These are phyloP conservation scores for Cyberlindnera sargentensis DNA, from an alignment of 805 yeast species.

Conservation along the genomic window DNA sequence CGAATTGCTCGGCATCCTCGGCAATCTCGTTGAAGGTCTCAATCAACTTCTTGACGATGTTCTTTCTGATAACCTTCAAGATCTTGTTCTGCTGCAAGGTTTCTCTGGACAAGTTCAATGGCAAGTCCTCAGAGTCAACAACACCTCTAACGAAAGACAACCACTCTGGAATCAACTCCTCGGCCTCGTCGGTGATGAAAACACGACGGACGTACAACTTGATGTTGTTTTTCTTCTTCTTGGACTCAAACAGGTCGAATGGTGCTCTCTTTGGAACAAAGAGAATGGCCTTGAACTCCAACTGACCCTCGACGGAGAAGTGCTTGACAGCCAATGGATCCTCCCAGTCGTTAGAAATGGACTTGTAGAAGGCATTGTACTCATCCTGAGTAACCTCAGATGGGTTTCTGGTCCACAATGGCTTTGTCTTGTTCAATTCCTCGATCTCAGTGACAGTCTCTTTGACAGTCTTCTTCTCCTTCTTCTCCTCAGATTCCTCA, in stretches of 20 bases:
- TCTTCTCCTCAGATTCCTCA: constrained; percentile 54
- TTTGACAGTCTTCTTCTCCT: constrained; percentile 77
- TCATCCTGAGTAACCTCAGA: constrained; percentile 96
- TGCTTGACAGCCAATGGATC: constrained; percentile 99
- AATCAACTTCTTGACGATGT: constrained; percentile 95
- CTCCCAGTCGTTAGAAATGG: constrained; percentile 99
- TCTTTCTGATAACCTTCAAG: constrained; percentile 98
- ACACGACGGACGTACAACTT: constrained; percentile 99
- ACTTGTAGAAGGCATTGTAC: constrained; percentile 98
- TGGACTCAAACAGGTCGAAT: constrained; percentile 93
- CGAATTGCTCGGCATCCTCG: constrained; percentile 97
- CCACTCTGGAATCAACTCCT: constrained; percentile 99
- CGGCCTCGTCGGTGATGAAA: constrained; percentile 99
- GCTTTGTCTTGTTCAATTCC: constrained; percentile 98
- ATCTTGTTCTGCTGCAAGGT: constrained; percentile 99
- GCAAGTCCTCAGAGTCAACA: constrained; percentile 99
- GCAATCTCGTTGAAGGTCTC: constrained; percentile 99
- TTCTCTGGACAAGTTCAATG: constrained; percentile 99
- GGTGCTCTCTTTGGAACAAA: constrained; percentile 99
- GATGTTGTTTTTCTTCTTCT: constrained; percentile 99
- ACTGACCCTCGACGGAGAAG: constrained; percentile 99
- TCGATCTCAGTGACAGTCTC: constrained; percentile 93
- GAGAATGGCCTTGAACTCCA: constrained; percentile 96
- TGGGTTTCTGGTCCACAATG: constrained; percentile 99
- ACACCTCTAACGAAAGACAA: constrained; percentile 96